Percentiles rank a stretch among this genome's conserved stretches.
Conservation (phyloP, 441 rosid genomes). For the Bruguiera hainesii region DNA sequence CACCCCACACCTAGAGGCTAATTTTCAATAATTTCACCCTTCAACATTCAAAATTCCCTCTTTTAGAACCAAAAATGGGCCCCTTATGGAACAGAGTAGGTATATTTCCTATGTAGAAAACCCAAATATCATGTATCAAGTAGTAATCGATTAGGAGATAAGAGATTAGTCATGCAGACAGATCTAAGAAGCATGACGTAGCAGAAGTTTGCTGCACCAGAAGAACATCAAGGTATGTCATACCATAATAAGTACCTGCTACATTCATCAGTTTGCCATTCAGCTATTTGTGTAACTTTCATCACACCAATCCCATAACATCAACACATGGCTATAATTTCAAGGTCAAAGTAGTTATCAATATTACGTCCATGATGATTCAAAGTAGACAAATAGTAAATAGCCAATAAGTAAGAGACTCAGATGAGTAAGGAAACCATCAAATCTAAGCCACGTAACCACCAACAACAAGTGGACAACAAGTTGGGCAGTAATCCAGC, state of each 20-base stretch:
- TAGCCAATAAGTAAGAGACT: slow-evolving; percentile 21
- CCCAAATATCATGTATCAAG: neutral
- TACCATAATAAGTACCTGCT: slow-evolving; percentile 15
- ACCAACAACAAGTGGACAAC: slow-evolving; percentile 29
- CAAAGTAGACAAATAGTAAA: neutral
- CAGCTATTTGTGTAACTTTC: neutral
- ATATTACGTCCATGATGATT: neutral
- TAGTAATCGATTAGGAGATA: slow-evolving; percentile 10
- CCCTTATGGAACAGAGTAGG: too few species aligned
- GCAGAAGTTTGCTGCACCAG: slow-evolving; percentile 4
- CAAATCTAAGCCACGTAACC: slow-evolving; percentile 35
- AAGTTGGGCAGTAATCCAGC: slow-evolving; percentile 36
- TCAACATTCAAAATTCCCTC: too few species aligned
- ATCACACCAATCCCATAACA: too few species aligned
- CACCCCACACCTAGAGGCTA: too few species aligned
- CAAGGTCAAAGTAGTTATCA: too few species aligned
- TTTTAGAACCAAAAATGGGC: too few species aligned
- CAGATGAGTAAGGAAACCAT: slow-evolving; percentile 62
- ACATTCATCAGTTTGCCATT: slow-evolving; percentile 13
- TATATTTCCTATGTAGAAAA: too few species aligned
- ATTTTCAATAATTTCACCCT: too few species aligned
- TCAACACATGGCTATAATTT: too few species aligned
- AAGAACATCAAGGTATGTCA: slow-evolving; percentile 9
- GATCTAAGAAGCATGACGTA: slow-evolving; percentile 5
- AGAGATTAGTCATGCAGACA: slow-evolving; percentile 10